Evolutionary conservation across 176 grass and related monocot species (phyloP), one percentile per base, ranked within the genome.

Genomic region (Poa annua): DNA sequence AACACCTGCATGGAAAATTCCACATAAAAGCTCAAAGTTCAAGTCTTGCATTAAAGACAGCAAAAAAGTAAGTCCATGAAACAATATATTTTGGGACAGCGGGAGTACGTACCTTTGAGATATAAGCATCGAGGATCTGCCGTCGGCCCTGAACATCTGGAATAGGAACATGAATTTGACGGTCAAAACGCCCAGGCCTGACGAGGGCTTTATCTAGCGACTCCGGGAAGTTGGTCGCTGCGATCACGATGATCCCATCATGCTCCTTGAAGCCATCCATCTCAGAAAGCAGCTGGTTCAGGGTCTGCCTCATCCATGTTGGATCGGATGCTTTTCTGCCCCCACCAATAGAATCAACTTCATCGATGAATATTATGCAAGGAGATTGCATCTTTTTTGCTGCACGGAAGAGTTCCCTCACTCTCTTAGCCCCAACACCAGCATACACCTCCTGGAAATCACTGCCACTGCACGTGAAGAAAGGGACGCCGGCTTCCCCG

Each of bases 371-470:
- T 74, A 97, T 75, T 83, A 97, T 97, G 66, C 94, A 94, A 29
- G 94, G 94, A 70, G 94, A 93, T 64, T 85, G 76, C 39, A 94
- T 97, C 77, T 90, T 97, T 47, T 90, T 97, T 47, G 94, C 94
- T 54, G 91, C 94, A 57, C 71, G 48, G 63, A 97, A 97, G 77
- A 97, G 91, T 77, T 97, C 94, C 26, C 94, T 84, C 42, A 97
- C 94, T 66, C 94, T 89, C 51, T 85, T 84, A 78, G 94, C 94
- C 34, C 91, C 94, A 16, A 97, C 91, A 33, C 94, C 94, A 33
- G 91, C 94, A 75, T 93, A 97, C 91, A 93, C 90, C 87, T 97
- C 94, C 76, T 97, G 91, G 85, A 97, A 97, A 65, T 97, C 94
- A 57, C 91, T 91, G 39, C 94, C 94, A 56, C 89, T 91, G 85